Evolutionary conservation across 768 basidiomycete species (phyloP), one percentile per base, ranked within the genome.

Genomic region (Saitozyma sp.): DNA sequence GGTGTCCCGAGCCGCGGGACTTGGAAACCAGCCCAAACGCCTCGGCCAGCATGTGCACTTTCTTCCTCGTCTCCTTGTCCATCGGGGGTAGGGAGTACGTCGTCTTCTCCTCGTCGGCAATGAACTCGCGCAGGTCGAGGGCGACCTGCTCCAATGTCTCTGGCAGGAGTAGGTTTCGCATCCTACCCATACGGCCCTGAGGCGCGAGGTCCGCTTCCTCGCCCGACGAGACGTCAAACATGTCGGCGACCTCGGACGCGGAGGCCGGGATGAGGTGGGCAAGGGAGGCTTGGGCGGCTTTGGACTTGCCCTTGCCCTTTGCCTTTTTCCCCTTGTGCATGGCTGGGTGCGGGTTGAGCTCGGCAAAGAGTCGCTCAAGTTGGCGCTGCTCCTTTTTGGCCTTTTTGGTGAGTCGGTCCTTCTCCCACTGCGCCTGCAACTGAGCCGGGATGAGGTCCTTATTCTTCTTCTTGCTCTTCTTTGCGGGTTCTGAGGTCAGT

Each of bases 331-430:
- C 61, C 65, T 75, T 80, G 42, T 69, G 71, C 37, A 64, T 85
- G 73, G 90, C 89, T 66, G 86, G 85, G 66, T 46, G 8, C 16
- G 88, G 88, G 69, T 92, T 89, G 1, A 86, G 82, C 11, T 86
- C 86, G 0, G 80, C 80, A 16, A 84, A 81, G 2, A 88, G 80
- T 10, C 85, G 85, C 14, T 84, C 86, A 3, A 84, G 78, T 1
- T 82, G 84, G 0, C 91, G 87, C 14, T 84, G 82, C 2, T 81
- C 83, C 75, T 91, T 95, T 71, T 82, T 77, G 60, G 87, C 86
- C 0, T 91, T 91, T 75, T 96, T 98, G 81, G 87, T 89, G 56
- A 82, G 80, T 1, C 92, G 90, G 73, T 97, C 94, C 52, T 84
- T 84, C 50, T 86, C 85, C 92, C 92, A 96, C 62, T 86, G 87